Evolutionary conservation across 2,329 filamentous ascomycete genomes (phyloP).

Genomic region (Fusarium sp.): DNA sequence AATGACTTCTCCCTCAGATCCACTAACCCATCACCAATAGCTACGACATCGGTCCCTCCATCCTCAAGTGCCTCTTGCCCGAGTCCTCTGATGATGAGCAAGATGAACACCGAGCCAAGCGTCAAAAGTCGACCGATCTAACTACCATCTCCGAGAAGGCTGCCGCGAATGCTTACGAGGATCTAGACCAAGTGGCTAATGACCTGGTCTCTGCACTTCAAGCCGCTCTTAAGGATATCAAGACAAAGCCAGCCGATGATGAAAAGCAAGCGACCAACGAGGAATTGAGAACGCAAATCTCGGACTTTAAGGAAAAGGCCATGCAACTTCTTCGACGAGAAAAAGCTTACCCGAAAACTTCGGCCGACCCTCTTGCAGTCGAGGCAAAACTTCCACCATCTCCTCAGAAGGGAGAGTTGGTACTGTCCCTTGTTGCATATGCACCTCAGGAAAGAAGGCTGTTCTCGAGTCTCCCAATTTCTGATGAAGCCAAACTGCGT

Average conservation of each 20-base stretch:
- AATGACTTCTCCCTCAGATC: slow-evolving; percentile 10
- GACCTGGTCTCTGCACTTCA: slow-evolving; percentile 64
- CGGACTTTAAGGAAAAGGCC: slow-evolving; percentile 70
- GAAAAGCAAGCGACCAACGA: slow-evolving; percentile 46
- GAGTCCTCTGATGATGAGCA: slow-evolving; percentile 53
- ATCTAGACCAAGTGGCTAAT: slow-evolving; percentile 72
- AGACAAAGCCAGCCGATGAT: slow-evolving; percentile 46
- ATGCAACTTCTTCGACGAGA: slow-evolving; percentile 72
- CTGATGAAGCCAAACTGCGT: slow-evolving; percentile 46
- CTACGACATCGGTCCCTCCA: slow-evolving; percentile 63
- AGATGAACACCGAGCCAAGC: slow-evolving; percentile 67
- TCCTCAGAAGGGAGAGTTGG: slow-evolving; percentile 60
- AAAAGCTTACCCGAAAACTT: slow-evolving; percentile 59
- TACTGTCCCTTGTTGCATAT: slow-evolving; percentile 81
- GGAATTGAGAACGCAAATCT: slow-evolving; percentile 56
- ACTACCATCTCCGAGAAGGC: slow-evolving; percentile 66
- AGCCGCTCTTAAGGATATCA: slow-evolving; percentile 60
- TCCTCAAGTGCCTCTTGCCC: slow-evolving; percentile 65
- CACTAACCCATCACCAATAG: slow-evolving; percentile 54
- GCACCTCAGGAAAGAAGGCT: slow-evolving; percentile 80
- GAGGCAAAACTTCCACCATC: slow-evolving; percentile 53
- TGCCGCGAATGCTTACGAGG: slow-evolving; percentile 61
- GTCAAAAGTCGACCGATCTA: slow-evolving; percentile 66
- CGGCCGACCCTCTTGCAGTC: slow-evolving; percentile 52
- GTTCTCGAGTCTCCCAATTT: slow-evolving; percentile 80